Conservation (phyloP, 2,329 filamentous ascomycete genomes). For the Fonsecaea nubica region DNA sequence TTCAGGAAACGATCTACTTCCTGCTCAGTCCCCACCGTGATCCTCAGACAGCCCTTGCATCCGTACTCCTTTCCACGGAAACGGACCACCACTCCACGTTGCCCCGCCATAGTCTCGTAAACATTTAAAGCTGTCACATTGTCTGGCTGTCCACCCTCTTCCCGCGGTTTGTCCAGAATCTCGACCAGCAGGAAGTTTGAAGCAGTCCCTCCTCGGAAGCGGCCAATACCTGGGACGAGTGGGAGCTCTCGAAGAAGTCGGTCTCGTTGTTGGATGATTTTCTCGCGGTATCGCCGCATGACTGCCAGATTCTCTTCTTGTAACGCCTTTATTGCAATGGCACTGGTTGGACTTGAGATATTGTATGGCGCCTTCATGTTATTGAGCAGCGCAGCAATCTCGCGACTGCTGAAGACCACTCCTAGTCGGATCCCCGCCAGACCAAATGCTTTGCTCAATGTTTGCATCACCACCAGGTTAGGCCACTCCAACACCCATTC, state of each 20-base stretch:
- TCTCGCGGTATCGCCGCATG: conserved; percentile 74
- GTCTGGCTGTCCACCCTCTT: conserved; percentile 71
- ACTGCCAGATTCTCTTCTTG: conserved; percentile 69
- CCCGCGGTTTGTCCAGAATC: conserved; percentile 70
- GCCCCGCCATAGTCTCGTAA: conserved; percentile 84
- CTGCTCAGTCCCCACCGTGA: conserved; percentile 87
- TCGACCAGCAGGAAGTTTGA: conserved; percentile 93
- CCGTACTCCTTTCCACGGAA: conserved; percentile 93
- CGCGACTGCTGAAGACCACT: conserved; percentile 76
- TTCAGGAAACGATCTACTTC: conserved; percentile 81
- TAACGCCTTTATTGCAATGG: conserved; percentile 77
- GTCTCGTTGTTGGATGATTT: conserved; percentile 77
- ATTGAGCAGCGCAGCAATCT: conserved; percentile 82
- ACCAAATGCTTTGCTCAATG: conserved; percentile 96
- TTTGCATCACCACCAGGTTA: conserved; percentile 97
- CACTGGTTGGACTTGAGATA: conserved; percentile 84
- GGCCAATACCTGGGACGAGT: conserved; percentile 76
- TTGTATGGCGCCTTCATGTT: conserved; percentile 96
- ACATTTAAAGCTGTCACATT: conserved; percentile 78
- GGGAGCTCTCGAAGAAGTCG: conserved; percentile 76
- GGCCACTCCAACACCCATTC: conserved; percentile 93
- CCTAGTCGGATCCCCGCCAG: conserved; percentile 92
- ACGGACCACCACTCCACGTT: conserved; percentile 85
- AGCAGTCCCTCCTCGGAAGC: conserved; percentile 77
- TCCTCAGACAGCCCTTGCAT: conserved; percentile 84